phyloP scores from a whole-genome alignment of 129 eudicot species.

The Tagetes patula region DNA sequence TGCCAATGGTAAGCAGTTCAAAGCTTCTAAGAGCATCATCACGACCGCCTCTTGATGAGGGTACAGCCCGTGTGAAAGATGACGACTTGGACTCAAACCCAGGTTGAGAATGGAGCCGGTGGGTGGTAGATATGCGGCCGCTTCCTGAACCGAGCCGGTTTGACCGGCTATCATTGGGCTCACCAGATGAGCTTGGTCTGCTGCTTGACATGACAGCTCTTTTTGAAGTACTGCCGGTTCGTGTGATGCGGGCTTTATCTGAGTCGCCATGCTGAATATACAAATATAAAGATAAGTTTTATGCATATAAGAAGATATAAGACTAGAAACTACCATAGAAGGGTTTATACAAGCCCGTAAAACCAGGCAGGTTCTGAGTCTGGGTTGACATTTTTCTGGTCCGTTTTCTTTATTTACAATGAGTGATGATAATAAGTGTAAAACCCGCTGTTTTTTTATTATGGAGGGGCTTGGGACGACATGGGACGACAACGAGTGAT shows the following conservation, averaged over 20 bases:
- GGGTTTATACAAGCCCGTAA: not conserved
- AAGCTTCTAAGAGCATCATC: slow-evolving; percentile 89
- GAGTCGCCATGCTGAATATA: slow-evolving; percentile 57
- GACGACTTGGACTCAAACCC: slow-evolving; percentile 88
- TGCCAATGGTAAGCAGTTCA: slow-evolving; percentile 81
- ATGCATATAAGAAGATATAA: not conserved
- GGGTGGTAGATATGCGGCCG: slow-evolving; percentile 68
- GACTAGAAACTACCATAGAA: not conserved
- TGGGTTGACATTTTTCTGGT: not conserved
- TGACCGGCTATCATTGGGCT: slow-evolving; percentile 59
- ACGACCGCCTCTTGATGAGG: slow-evolving; percentile 54
- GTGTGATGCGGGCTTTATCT: slow-evolving; percentile 66
- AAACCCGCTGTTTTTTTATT: no score
- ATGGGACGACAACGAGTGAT: no score
- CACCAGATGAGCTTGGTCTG: slow-evolving; percentile 87
- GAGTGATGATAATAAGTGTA: not conserved
- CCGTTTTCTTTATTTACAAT: not conserved
- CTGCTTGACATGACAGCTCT: slow-evolving; percentile 66
- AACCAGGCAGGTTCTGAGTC: not conserved
- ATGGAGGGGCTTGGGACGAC: not conserved
- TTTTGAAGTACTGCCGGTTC: slow-evolving; percentile 65
- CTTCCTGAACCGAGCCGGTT: slow-evolving; percentile 60
- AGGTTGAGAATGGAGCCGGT: slow-evolving; percentile 81
- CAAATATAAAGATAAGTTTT: not conserved
- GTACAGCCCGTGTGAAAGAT: slow-evolving; percentile 58